A percentile compares a stretch with the other conserved stretches of the same genome.
These are phyloP conservation scores for Rosa hybrid DNA, from an alignment of 331 rosid genomes.

Conservation along the genomic window DNA sequence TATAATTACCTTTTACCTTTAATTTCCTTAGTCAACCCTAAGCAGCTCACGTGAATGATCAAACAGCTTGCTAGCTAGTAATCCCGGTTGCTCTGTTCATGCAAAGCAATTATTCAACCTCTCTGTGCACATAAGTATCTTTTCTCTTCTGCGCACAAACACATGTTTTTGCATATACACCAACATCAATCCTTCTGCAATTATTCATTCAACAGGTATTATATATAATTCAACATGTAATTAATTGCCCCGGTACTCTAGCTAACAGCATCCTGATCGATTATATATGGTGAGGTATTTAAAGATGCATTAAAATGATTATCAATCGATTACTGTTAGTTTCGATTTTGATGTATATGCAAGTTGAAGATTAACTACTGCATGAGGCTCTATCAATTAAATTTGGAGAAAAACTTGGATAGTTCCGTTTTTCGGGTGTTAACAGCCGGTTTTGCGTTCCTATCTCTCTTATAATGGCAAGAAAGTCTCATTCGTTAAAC, in stretches of 20 bases:
- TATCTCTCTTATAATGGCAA: neutral
- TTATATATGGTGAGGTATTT: neutral
- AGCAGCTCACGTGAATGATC: conserved; percentile 20
- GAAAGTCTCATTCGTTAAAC: neutral
- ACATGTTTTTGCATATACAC: neutral
- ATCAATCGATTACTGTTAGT: neutral
- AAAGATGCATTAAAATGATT: neutral
- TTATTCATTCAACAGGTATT: neutral
- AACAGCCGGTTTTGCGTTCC: neutral
- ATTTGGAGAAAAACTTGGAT: neutral
- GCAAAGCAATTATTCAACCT: neutral
- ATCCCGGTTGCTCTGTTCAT: neutral
- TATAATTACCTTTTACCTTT: neutral
- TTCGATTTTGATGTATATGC: neutral
- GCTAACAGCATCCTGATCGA: neutral
- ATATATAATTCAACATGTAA: neutral
- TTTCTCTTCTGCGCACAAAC: neutral
- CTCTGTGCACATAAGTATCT: neutral
- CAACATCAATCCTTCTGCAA: neutral
- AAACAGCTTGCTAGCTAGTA: neutral
- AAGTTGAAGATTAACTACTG: neutral
- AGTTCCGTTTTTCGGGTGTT: neutral
- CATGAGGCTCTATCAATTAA: neutral
- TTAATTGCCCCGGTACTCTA: too few species aligned
- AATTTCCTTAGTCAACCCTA: conserved; percentile 5